Evolutionary conservation across 2,329 filamentous ascomycete genomes (phyloP).

Genomic region (Cytospora mali): DNA sequence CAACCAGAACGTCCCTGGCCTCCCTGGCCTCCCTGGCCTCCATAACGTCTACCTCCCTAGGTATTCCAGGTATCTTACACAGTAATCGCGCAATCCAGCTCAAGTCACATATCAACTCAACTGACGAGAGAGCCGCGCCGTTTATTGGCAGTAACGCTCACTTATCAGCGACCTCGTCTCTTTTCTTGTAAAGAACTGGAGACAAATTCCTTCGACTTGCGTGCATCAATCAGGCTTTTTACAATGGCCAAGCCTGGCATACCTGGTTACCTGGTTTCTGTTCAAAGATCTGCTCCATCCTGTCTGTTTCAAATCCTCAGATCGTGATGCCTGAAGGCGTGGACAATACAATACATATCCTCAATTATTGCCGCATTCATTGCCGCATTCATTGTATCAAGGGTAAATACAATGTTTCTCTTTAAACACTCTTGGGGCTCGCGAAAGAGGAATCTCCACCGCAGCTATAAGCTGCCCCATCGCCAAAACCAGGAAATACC

Average conservation of each 20-base stretch:
- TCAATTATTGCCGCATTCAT: background rate
- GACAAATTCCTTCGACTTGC: background rate
- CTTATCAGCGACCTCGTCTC: background rate
- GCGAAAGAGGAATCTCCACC: constrained; percentile 4
- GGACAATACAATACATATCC: background rate
- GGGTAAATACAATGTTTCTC: background rate
- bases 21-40: too few relatives aligned
- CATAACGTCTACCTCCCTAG: too few relatives aligned
- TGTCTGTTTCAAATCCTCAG: background rate
- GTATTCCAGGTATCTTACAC: too few relatives aligned
- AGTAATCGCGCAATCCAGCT: constrained; percentile 17
- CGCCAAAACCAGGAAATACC: constrained; percentile 10
- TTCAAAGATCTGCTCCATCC: too few relatives aligned
- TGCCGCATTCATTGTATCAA: background rate
- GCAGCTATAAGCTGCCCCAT: constrained; percentile 6
- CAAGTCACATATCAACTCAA: too few relatives aligned
- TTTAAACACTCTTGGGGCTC: background rate
- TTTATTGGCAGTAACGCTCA: constrained; percentile 4
- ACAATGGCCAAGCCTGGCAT: too few relatives aligned
- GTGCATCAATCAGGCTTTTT: background rate
- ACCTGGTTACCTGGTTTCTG: too few relatives aligned
- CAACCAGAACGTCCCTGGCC: background rate
- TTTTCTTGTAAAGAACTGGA: background rate
- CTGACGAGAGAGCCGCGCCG: constrained; percentile 12
- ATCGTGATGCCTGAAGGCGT: background rate